These are phyloP conservation scores for Apiospora aurea DNA, from an alignment of 2,329 filamentous ascomycete genomes.

Conservation along the genomic window DNA sequence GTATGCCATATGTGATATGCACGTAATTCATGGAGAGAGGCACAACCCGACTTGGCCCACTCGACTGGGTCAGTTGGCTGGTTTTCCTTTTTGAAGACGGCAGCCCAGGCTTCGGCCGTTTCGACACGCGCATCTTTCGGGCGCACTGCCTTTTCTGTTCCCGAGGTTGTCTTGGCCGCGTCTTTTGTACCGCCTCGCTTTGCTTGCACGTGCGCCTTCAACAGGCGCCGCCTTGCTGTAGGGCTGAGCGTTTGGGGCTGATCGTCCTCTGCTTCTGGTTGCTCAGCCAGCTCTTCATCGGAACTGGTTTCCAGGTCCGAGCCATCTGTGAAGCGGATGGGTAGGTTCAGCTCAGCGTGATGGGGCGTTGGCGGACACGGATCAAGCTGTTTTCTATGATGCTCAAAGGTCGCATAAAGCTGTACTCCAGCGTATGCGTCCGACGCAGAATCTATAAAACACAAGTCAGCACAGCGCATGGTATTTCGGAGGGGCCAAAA, in stretches of 20 bases:
- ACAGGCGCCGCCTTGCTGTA: slow-evolving; percentile 27
- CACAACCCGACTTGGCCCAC: neutral
- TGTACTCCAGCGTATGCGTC: slow-evolving; percentile 83
- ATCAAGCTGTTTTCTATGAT: slow-evolving; percentile 68
- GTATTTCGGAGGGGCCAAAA: slow-evolving; percentile 28
- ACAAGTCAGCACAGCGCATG: slow-evolving; percentile 39
- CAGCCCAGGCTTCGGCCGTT: slow-evolving; percentile 50
- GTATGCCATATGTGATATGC: slow-evolving; percentile 71
- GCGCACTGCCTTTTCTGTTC: slow-evolving; percentile 12
- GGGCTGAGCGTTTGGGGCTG: slow-evolving; percentile 24
- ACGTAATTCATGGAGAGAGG: slow-evolving; percentile 49
- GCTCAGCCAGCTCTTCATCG: slow-evolving; percentile 31
- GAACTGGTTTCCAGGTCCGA: slow-evolving; percentile 40
- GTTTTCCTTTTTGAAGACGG: slow-evolving; percentile 45
- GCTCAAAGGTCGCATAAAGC: slow-evolving; percentile 75
- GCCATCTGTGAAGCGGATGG: slow-evolving; percentile 64
- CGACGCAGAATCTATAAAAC: slow-evolving; percentile 71
- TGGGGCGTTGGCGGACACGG: slow-evolving; percentile 76
- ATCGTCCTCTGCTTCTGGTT: slow-evolving; percentile 24
- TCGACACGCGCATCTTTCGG: slow-evolving; percentile 51
- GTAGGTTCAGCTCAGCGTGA: slow-evolving; percentile 70
- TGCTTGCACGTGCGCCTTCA: slow-evolving; percentile 15
- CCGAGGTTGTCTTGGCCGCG: neutral
- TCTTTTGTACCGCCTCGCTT: neutral
- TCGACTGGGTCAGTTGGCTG: slow-evolving; percentile 25